Evolutionary conservation across 495 filamentous ascomycete genomes (phyloP).

Genomic region (Aspergillus nanangensis): DNA sequence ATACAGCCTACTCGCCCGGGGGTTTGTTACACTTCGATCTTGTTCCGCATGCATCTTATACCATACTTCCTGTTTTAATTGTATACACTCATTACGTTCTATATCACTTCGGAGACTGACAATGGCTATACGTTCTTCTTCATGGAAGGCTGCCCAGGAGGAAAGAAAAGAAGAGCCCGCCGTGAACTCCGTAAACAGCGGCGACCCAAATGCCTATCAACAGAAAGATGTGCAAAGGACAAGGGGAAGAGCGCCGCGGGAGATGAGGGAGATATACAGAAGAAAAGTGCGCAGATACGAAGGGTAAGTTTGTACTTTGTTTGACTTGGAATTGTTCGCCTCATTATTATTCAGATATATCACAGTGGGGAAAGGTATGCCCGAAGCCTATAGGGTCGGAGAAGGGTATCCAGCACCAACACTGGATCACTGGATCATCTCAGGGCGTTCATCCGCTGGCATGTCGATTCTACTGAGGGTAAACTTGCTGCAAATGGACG

Average conservation of each 20-base stretch:
- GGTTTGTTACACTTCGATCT: no score
- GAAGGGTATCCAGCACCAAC: background rate
- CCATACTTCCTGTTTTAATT: no score
- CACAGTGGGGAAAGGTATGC: background rate
- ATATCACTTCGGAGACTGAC: no score
- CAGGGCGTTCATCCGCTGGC: conserved; percentile 7
- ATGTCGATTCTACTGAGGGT: conserved; percentile 1
- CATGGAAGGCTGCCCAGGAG: background rate
- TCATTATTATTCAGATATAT: conserved; percentile 7
- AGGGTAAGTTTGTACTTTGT: conserved; percentile 5
- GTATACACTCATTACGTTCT: no score
- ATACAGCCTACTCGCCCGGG: no score
- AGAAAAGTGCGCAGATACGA: conserved; percentile 4
- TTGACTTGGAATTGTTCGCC: conserved; percentile 1
- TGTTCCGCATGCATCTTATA: no score
- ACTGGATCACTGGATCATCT: conserved; percentile 6
- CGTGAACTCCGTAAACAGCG: conserved; percentile 6
- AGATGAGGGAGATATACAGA: conserved; percentile 4
- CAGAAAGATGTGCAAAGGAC: conserved; percentile 4
- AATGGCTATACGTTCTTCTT: background rate
- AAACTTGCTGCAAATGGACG: background rate
- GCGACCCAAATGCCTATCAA: conserved; percentile 1
- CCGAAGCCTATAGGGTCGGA: conserved; percentile 5
- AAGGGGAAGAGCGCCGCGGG: conserved; percentile 5
- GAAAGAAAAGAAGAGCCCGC: conserved; percentile 4